Percentiles rank a stretch among this genome's conserved stretches.
phyloP scores from a whole-genome alignment of 2,329 filamentous ascomycete species.

The Aspergillus texensis region DNA sequence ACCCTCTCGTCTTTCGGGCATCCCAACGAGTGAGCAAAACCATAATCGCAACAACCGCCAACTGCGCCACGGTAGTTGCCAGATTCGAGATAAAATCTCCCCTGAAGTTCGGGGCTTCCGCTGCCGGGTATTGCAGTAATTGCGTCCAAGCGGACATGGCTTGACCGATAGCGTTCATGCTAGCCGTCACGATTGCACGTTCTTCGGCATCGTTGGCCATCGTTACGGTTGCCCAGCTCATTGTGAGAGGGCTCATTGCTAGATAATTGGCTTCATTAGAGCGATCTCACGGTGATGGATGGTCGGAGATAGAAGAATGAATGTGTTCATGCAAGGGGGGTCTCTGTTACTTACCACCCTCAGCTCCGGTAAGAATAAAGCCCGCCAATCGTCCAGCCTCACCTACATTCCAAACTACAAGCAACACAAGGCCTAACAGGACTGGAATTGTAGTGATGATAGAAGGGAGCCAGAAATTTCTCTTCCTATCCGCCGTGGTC shows the following conservation, averaged over 20 bases:
- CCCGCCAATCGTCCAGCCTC: neutral
- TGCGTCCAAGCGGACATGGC: constrained; percentile 46
- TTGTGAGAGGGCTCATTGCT: constrained; percentile 36
- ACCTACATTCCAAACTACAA: neutral
- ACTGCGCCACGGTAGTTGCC: neutral
- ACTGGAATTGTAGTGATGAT: neutral
- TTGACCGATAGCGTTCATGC: constrained; percentile 50
- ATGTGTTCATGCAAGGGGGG: neutral
- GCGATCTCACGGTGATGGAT: neutral
- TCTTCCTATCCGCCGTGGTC: neutral
- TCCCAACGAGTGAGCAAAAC: neutral
- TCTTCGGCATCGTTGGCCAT: constrained; percentile 47
- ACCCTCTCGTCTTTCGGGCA: neutral
- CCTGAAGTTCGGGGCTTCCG: constrained; percentile 37
- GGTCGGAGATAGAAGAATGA: neutral
- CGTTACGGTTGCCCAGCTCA: constrained; percentile 45
- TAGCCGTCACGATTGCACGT: constrained; percentile 45
- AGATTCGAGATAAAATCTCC: neutral
- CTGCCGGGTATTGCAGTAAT: constrained; percentile 43
- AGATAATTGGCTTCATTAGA: neutral
- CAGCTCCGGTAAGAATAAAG: neutral
- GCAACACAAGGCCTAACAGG: neutral
- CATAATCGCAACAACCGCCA: neutral
- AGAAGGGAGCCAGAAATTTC: neutral
- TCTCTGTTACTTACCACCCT: neutral